These are phyloP conservation scores for Daldinia grandis DNA, from an alignment of 495 filamentous ascomycete genomes.

Conservation along the genomic window DNA sequence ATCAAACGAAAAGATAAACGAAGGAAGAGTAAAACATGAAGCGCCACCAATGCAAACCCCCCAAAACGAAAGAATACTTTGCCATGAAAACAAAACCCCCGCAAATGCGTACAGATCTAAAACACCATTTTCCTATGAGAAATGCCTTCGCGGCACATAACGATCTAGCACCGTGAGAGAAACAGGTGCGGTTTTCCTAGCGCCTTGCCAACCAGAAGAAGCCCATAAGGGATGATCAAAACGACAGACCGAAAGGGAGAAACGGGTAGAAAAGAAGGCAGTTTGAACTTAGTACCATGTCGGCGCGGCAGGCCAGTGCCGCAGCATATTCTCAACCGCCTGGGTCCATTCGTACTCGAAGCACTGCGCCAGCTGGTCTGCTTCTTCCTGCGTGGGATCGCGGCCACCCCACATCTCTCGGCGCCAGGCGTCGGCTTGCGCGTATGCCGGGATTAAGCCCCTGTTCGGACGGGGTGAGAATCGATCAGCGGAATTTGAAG, in stretches of 20 bases:
- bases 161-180: constrained; percentile 3
- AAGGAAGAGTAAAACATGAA: constrained; percentile 7
- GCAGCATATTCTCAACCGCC: constrained; percentile 71
- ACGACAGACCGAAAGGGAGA: background rate
- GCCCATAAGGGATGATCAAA: background rate
- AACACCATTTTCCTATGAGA: background rate
- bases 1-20: constrained; percentile 3
- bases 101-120: constrained; percentile 17
- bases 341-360: constrained; percentile 73
- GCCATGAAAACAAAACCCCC: constrained; percentile 5
- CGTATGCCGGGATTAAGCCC: constrained; percentile 67
- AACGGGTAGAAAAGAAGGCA: constrained; percentile 2
- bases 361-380: constrained; percentile 66
- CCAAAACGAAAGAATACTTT: background rate
- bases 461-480: constrained; percentile 48
- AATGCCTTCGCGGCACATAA: background rate
- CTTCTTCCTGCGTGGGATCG: constrained; percentile 62
- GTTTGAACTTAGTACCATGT: constrained; percentile 52
- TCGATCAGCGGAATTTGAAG: background rate
- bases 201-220: constrained; percentile 9
- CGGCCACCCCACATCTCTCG: constrained; percentile 79
- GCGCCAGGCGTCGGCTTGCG: constrained; percentile 64
- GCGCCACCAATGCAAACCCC: constrained; percentile 31
- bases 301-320: constrained; percentile 72
- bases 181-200: background rate